Evolutionary conservation across 371 early-diverging fungal species (phyloP).

Genomic region (Saksenaea oblongispora): DNA sequence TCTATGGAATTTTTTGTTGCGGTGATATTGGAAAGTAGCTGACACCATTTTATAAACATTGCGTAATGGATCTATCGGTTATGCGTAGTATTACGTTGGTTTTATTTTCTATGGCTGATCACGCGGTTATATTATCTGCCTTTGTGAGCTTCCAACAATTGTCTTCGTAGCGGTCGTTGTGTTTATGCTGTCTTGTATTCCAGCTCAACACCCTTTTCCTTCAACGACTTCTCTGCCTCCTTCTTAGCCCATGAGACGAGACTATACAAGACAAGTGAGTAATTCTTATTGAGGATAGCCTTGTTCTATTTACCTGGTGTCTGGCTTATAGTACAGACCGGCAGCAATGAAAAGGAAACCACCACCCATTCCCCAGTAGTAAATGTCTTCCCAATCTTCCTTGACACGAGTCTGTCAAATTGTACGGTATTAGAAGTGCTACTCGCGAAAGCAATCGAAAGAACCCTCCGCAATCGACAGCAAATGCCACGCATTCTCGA

Average conservation of each 20-base stretch:
- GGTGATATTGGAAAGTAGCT: too few species aligned
- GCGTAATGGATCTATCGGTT: too few species aligned
- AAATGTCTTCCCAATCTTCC: conserved; percentile 71
- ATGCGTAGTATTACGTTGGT: too few species aligned
- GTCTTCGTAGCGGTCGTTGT: not conserved
- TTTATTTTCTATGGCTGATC: too few species aligned
- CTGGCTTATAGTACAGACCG: conserved; percentile 67
- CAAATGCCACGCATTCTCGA: not conserved
- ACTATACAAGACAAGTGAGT: conserved; percentile 17
- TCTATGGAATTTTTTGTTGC: too few species aligned
- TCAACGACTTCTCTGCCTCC: conserved; percentile 54
- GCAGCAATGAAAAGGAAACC: conserved; percentile 53
- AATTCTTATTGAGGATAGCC: not conserved
- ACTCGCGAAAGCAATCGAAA: not conserved
- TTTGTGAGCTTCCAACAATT: not conserved
- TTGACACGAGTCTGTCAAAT: conserved; percentile 60
- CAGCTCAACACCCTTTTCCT: conserved; percentile 50
- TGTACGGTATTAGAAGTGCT: conserved; percentile 19
- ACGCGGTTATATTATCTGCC: too few species aligned
- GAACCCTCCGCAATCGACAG: not conserved
- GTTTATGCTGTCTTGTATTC: conserved; percentile 36
- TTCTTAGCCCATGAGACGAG: conserved; percentile 53
- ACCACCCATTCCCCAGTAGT: conserved; percentile 63
- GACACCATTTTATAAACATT: too few species aligned
- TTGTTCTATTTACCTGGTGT: conserved; percentile 54